These are phyloP conservation scores for Quercus glauca DNA, from an alignment of 306 rosid genomes.

Conservation along the genomic window DNA sequence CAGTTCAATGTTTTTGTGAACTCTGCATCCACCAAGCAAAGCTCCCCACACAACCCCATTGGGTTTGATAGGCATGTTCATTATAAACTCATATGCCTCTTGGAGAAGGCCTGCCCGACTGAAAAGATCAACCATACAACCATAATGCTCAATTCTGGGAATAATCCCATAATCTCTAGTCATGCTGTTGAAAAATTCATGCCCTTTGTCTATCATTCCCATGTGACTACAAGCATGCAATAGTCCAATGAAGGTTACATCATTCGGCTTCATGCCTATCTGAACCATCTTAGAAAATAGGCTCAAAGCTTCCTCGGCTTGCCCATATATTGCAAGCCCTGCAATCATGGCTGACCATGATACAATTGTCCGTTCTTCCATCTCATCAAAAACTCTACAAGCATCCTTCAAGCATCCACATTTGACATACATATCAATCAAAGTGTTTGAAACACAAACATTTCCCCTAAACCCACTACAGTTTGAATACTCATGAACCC, in stretches of 20 bases:
- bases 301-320: slow-evolving; percentile 45
- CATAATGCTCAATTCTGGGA: slow-evolving; percentile 55
- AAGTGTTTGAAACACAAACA: slow-evolving; percentile 37
- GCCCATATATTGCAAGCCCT: slow-evolving; percentile 52
- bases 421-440: slow-evolving; percentile 52
- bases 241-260: slow-evolving; percentile 44
- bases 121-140: slow-evolving; percentile 60
- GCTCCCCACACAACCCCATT: slow-evolving; percentile 60
- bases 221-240: slow-evolving; percentile 67
- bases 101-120: slow-evolving; percentile 52
- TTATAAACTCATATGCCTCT: slow-evolving; percentile 50
- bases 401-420: slow-evolving; percentile 60
- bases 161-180: slow-evolving; percentile 41
- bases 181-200: slow-evolving; percentile 42
- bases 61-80: slow-evolving; percentile 50
- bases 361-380: slow-evolving; percentile 42
- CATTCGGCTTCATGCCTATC: slow-evolving; percentile 44
- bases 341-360: slow-evolving; percentile 61
- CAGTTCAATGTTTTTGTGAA: slow-evolving; percentile 39
- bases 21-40: slow-evolving; percentile 59
- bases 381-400: slow-evolving; percentile 25
- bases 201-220: slow-evolving; percentile 48
- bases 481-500: slow-evolving; percentile 38
- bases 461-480: slow-evolving; percentile 33
- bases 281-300: slow-evolving; percentile 37